phyloP scores from a whole-genome alignment of 139 green algal species.

The Picochlorum costavermella region DNA sequence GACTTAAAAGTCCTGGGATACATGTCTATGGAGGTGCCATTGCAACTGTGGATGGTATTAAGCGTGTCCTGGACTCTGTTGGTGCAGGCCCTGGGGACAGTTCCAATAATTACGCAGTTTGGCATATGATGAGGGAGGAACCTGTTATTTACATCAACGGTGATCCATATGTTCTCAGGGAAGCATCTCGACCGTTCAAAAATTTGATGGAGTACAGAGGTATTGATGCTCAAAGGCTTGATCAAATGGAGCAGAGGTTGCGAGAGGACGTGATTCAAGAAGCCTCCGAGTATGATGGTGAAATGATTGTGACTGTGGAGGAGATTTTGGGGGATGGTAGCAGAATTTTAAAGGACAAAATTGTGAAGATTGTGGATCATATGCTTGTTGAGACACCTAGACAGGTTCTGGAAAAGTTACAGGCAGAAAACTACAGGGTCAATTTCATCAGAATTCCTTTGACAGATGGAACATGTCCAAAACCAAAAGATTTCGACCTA shows the following conservation, averaged over 20 bases:
- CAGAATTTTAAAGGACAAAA: background rate
- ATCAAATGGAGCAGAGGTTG: constrained; percentile 86
- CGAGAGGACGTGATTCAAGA: constrained; percentile 75
- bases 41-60: constrained; percentile 59
- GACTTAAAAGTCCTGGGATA: constrained; percentile 31
- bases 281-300: constrained; percentile 41
- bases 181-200: constrained; percentile 82
- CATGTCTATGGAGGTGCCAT: constrained; percentile 81
- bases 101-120: constrained; percentile 38
- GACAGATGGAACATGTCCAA: constrained; percentile 71
- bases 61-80: constrained; percentile 50
- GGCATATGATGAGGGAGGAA: constrained; percentile 96
- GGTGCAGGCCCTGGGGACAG: constrained; percentile 10
- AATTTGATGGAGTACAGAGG: constrained; percentile 91
- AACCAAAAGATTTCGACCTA: constrained; percentile 49
- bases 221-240: constrained; percentile 70
- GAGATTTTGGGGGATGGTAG: background rate
- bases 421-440: constrained; percentile 38
- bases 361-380: constrained; percentile 35
- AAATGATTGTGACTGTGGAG: constrained; percentile 74
- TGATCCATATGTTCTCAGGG: constrained; percentile 82
- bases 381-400: constrained; percentile 59
- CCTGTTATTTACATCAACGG: constrained; percentile 91
- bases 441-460: constrained; percentile 65
- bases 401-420: constrained; percentile 43